These are phyloP conservation scores for Pichia sp. DNA, from an alignment of 1,139 yeast genomes.

Conservation along the genomic window DNA sequence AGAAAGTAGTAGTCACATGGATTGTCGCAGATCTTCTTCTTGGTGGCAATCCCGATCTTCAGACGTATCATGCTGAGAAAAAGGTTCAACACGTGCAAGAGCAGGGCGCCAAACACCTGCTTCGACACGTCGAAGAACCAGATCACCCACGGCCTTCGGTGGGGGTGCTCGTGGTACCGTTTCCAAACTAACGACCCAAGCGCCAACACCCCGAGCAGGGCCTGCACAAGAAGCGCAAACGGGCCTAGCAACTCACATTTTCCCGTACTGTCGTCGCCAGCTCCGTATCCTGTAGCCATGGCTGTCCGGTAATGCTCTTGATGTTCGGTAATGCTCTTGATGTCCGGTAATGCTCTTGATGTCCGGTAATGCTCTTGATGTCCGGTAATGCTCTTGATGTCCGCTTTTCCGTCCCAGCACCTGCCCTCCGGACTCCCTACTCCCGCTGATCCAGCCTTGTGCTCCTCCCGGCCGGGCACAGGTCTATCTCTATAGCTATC, in stretches of 20 bases:
- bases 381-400: background rate
- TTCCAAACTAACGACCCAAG: slow-evolving; percentile 69
- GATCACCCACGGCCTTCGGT: slow-evolving; percentile 76
- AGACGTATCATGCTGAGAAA: slow-evolving; percentile 48
- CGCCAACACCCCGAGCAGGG: slow-evolving; percentile 67
- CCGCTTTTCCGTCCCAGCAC: too few relatives aligned
- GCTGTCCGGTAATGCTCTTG: background rate
- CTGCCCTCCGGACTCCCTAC: too few relatives aligned
- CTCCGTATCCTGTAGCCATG: background rate
- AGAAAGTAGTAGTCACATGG: slow-evolving; percentile 93
- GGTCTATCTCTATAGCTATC: too few relatives aligned
- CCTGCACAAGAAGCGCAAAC: slow-evolving; percentile 62
- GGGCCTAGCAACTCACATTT: slow-evolving; percentile 69
- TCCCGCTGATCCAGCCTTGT: too few relatives aligned
- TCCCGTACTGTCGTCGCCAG: slow-evolving; percentile 12
- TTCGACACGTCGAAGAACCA: slow-evolving; percentile 91
- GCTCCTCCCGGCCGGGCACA: too few relatives aligned
- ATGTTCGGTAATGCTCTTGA: background rate
- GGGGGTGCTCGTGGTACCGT: slow-evolving; percentile 72
- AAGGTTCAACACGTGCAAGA: slow-evolving; percentile 79
- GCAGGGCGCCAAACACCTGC: slow-evolving; percentile 81
- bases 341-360: too few relatives aligned
- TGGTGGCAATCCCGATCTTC: background rate
- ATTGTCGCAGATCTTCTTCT: slow-evolving; percentile 35
- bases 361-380: background rate